Conservation (phyloP, 1,139 yeast genomes). For the Yamadazyma atlantica region DNA sequence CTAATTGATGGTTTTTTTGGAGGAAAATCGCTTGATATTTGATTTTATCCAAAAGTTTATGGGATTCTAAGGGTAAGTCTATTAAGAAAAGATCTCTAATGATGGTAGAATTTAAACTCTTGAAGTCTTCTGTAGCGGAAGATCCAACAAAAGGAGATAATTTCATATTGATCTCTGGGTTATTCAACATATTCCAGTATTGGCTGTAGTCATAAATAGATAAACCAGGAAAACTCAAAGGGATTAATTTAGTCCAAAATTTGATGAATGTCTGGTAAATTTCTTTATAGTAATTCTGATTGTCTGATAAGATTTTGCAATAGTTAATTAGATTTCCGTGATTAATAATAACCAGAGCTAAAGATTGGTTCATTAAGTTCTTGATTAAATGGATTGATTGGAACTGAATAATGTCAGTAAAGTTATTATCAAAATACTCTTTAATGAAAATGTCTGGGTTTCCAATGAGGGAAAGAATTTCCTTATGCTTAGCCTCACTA, state of each 20-base stretch:
- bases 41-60: slow-evolving; percentile 11
- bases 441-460: slow-evolving; percentile 16
- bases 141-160: slow-evolving; percentile 6
- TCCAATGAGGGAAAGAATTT: slow-evolving; percentile 16
- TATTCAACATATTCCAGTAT: slow-evolving; percentile 20
- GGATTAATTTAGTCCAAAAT: slow-evolving; percentile 33
- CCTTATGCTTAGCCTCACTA: slow-evolving; percentile 17
- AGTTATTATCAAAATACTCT: slow-evolving; percentile 21
- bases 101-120: slow-evolving; percentile 8
- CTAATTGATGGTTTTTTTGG: slow-evolving; percentile 2
- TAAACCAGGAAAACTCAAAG: slow-evolving; percentile 10
- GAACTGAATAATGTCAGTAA: slow-evolving; percentile 38
- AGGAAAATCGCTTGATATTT: slow-evolving; percentile 14
- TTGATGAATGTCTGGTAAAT: slow-evolving; percentile 25
- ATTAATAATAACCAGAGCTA: slow-evolving; percentile 7
- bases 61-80: slow-evolving; percentile 13
- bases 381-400: slow-evolving; percentile 40
- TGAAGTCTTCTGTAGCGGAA: not conserved
- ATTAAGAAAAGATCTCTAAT: slow-evolving; percentile 8
- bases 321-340: slow-evolving; percentile 18
- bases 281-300: slow-evolving; percentile 37
- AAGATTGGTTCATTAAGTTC: slow-evolving; percentile 23
- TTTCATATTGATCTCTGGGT: slow-evolving; percentile 10
- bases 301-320: slow-evolving; percentile 34
- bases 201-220: slow-evolving; percentile 15